Percentiles rank a stretch among this genome's conserved stretches.
phyloP scores from a whole-genome alignment of 768 basidiomycete species.

The Leucosporidium yakuticum region DNA sequence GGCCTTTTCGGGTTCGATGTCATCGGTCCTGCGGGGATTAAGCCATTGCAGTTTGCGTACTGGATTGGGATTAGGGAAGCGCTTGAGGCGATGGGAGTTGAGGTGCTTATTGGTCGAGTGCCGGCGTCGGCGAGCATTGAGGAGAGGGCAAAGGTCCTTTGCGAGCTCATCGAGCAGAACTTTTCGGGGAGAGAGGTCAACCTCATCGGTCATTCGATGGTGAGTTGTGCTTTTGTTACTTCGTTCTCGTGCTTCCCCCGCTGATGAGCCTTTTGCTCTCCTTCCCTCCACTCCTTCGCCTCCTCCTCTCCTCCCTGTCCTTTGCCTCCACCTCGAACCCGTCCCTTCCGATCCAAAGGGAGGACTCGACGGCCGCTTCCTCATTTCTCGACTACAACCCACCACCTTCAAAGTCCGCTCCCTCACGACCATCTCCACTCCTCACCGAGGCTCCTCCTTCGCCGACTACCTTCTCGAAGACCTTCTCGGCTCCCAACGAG shows the following conservation, averaged over 20 bases:
- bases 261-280: constrained; percentile 25
- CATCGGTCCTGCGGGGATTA: constrained; percentile 64
- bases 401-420: constrained; percentile 75
- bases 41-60: constrained; percentile 78
- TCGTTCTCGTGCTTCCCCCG: not conserved
- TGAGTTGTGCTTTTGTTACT: constrained; percentile 39
- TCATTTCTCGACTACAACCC: constrained; percentile 73
- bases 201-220: constrained; percentile 81
- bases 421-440: constrained; percentile 89
- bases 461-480: constrained; percentile 76
- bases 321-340: constrained; percentile 15
- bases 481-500: constrained; percentile 44
- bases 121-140: constrained; percentile 55
- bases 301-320: not conserved
- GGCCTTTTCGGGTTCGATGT: constrained; percentile 83
- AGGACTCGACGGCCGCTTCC: constrained; percentile 83
- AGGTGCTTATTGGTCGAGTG: constrained; percentile 88
- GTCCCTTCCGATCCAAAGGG: constrained; percentile 50
- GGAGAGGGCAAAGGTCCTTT: constrained; percentile 85
- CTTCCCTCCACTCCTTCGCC: not conserved
- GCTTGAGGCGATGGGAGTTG: constrained; percentile 75
- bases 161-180: constrained; percentile 65
- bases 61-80: constrained; percentile 97
- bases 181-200: constrained; percentile 83
- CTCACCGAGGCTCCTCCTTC: constrained; percentile 88